phyloP scores from a whole-genome alignment of 257 asterid genomes.

The Eustoma russellianum region DNA sequence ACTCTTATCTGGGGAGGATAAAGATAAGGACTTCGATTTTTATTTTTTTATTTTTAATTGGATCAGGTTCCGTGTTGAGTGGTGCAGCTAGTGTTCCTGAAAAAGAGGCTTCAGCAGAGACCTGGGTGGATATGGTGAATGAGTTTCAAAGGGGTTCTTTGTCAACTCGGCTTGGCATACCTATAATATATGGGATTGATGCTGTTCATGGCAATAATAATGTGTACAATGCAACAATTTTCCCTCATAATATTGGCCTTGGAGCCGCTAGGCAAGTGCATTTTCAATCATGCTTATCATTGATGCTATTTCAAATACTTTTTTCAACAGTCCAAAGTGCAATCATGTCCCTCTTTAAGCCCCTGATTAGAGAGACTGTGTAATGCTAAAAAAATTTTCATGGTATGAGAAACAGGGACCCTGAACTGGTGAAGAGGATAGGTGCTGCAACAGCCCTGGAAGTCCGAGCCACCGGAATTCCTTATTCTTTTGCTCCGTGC shows the following conservation, averaged over 20 bases:
- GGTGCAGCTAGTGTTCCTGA: conserved; percentile 65
- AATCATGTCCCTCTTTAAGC: too few relatives aligned
- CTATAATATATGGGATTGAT: conserved; percentile 61
- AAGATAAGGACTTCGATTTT: not conserved
- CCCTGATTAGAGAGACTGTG: not conserved
- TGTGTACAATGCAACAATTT: conserved; percentile 50
- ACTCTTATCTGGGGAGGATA: not conserved
- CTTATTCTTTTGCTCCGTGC: conserved; percentile 61
- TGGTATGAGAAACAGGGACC: conserved; percentile 32
- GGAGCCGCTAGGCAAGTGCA: conserved; percentile 58
- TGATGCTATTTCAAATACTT: not conserved
- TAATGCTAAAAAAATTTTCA: not conserved
- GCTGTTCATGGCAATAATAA: conserved; percentile 61
- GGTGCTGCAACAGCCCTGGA: conserved; percentile 77
- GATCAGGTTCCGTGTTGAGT: conserved; percentile 38
- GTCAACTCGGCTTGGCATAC: conserved; percentile 57
- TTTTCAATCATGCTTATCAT: not conserved
- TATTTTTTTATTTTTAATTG: too few relatives aligned
- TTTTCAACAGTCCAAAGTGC: too few relatives aligned
- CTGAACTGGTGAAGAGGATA: conserved; percentile 43
- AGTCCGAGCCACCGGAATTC: conserved; percentile 64
- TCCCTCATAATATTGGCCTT: conserved; percentile 62
- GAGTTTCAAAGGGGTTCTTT: conserved; percentile 48
- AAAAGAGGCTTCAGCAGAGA: conserved; percentile 34
- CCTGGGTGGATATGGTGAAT: conserved; percentile 63